phyloP scores from a whole-genome alignment of 1,139 yeast species.

The Geotrichum klebahnii region DNA sequence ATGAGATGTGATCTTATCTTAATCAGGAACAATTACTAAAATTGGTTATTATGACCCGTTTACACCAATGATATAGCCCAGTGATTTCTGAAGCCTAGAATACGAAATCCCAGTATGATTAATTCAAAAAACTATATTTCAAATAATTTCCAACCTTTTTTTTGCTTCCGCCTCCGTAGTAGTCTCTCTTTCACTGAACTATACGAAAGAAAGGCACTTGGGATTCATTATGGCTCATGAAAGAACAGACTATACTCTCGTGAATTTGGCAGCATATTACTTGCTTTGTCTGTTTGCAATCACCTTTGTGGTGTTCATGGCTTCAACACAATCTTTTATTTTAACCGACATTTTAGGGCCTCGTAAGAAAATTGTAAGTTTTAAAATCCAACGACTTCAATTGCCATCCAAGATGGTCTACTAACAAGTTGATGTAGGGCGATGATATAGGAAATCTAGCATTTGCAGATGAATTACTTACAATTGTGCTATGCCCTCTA shows the following conservation, averaged over 20 bases:
- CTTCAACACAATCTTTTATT: slow-evolving; percentile 66
- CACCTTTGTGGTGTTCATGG: slow-evolving; percentile 60
- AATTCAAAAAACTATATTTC: too few relatives aligned
- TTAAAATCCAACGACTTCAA: too few relatives aligned
- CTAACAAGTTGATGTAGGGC: slow-evolving; percentile 38
- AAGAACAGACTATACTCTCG: slow-evolving; percentile 17
- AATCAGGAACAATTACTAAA: too few relatives aligned
- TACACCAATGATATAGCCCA: too few relatives aligned
- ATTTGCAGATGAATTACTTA: slow-evolving; percentile 56
- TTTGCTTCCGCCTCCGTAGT: background rate
- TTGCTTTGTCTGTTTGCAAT: slow-evolving; percentile 49
- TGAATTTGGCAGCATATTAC: slow-evolving; percentile 32
- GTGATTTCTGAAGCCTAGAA: too few relatives aligned
- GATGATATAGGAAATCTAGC: slow-evolving; percentile 58
- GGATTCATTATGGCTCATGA: slow-evolving; percentile 8
- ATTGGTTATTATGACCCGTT: too few relatives aligned
- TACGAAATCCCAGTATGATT: too few relatives aligned
- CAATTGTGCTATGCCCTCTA: slow-evolving; percentile 56
- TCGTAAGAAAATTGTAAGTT: slow-evolving; percentile 40
- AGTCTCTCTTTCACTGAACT: background rate
- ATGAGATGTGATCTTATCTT: slow-evolving; percentile 16
- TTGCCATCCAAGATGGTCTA: background rate
- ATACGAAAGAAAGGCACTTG: background rate
- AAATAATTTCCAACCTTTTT: too few relatives aligned
- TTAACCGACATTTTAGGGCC: slow-evolving; percentile 54